A percentile compares a stretch with the other conserved stretches of the same genome.
These are phyloP conservation scores for Dalechampia spathulata DNA, from an alignment of 441 rosid genomes.

Conservation along the genomic window DNA sequence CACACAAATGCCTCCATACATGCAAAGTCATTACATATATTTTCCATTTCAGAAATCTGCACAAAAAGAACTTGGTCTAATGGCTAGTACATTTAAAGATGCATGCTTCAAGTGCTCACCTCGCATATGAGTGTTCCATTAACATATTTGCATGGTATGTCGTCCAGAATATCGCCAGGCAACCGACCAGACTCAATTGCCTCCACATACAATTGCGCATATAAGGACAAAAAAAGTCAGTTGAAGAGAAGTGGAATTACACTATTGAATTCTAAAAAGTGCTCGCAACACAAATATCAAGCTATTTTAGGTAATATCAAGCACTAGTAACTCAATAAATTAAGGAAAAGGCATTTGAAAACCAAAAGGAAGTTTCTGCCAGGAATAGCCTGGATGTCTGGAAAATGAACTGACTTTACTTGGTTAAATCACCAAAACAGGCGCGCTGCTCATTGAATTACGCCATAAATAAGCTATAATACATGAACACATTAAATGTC, in stretches of 20 bases:
- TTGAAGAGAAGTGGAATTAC: constrained; percentile 1
- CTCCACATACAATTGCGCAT: constrained; percentile 30
- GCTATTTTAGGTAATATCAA: not conserved
- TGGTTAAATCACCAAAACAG: not conserved
- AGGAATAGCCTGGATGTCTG: not conserved
- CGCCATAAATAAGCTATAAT: not conserved
- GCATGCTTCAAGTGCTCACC: constrained; percentile 38
- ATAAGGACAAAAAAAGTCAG: not conserved
- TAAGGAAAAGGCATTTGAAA: not conserved
- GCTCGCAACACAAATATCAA: not conserved
- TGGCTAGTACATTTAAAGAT: not conserved
- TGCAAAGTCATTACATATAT: not conserved
- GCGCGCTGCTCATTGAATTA: not conserved
- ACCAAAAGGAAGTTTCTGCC: not conserved
- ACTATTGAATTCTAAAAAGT: not conserved
- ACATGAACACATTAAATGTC: not conserved
- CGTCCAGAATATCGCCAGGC: constrained; percentile 81
- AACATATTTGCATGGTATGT: constrained; percentile 67
- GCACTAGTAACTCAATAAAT: not conserved
- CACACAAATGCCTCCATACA: constrained; percentile 3
- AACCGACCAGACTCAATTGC: constrained; percentile 88
- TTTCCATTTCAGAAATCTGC: not conserved
- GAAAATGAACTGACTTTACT: not conserved
- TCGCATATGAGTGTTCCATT: constrained; percentile 76
- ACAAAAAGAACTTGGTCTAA: no score